phyloP scores from a whole-genome alignment of 2,329 filamentous ascomycete species.

The Aspergillus ibericus region DNA sequence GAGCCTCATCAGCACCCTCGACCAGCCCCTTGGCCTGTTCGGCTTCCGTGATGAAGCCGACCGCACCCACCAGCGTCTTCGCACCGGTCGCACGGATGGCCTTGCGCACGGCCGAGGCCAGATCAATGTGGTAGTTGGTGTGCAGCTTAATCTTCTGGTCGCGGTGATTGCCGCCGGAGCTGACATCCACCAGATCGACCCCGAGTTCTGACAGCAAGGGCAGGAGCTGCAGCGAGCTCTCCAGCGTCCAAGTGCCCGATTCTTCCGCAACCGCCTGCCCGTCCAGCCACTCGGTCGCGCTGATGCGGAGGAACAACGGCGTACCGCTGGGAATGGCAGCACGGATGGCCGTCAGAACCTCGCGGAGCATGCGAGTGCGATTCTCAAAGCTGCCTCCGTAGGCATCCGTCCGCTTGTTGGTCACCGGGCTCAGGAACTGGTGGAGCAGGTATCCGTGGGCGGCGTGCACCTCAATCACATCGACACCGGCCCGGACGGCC shows the following conservation, averaged over 20 bases:
- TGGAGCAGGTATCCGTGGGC: constrained; percentile 77
- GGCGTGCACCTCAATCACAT: constrained; percentile 75
- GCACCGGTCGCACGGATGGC: constrained; percentile 39
- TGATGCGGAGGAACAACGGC: constrained; percentile 71
- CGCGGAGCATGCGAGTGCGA: constrained; percentile 64
- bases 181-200: constrained; percentile 49
- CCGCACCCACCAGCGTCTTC: constrained; percentile 52
- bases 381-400: constrained; percentile 59
- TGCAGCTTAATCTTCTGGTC: constrained; percentile 47
- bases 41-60: constrained; percentile 56
- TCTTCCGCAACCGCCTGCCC: constrained; percentile 25
- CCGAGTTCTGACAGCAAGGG: constrained; percentile 44
- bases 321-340: constrained; percentile 63
- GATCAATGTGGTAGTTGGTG: constrained; percentile 53
- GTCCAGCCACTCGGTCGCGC: constrained; percentile 72
- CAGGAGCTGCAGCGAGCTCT: constrained; percentile 40
- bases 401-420: constrained; percentile 64
- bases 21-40: constrained; percentile 52
- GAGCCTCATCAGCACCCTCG: constrained; percentile 33
- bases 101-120: constrained; percentile 48
- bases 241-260: constrained; percentile 42
- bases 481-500: constrained; percentile 68
- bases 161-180: constrained; percentile 47
- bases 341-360: constrained; percentile 63
- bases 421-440: constrained; percentile 66